Conservation (phyloP, 495 filamentous ascomycete genomes). For the Podospora pseudocomata region DNA sequence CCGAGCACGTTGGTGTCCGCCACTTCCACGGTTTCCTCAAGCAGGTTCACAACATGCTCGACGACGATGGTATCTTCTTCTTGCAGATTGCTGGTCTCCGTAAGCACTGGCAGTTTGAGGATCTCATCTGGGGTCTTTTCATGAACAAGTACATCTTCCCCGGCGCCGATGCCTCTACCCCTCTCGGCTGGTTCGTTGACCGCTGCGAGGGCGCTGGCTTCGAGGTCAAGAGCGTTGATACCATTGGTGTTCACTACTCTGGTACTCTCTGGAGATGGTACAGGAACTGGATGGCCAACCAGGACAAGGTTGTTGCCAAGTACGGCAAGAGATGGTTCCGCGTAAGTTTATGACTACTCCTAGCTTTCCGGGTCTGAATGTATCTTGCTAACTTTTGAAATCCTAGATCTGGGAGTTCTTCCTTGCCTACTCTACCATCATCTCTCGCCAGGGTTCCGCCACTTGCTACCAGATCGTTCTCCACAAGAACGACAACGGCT, state of each 20-base stretch:
- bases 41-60: conserved; percentile 79
- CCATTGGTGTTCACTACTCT: conserved; percentile 93
- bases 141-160: conserved; percentile 95
- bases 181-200: conserved; percentile 67
- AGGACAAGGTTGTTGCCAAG: conserved; percentile 90
- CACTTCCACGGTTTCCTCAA: conserved; percentile 64
- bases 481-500: conserved; percentile 98
- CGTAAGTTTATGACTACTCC: conserved; percentile 53
- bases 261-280: conserved; percentile 99
- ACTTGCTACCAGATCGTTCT: conserved; percentile 94
- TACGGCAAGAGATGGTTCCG: conserved; percentile 96
- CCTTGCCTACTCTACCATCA: conserved; percentile 89
- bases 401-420: conserved; percentile 96
- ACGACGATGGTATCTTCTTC: conserved; percentile 82
- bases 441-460: conserved; percentile 85
- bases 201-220: conserved; percentile 72
- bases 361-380: background rate
- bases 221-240: conserved; percentile 75
- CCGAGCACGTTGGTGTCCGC: conserved; percentile 81
- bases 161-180: conserved; percentile 80
- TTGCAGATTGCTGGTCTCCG: conserved; percentile 79
- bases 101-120: conserved; percentile 85
- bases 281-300: conserved; percentile 96
- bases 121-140: conserved; percentile 81
- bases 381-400: conserved; percentile 4